Conservation (phyloP, 768 basidiomycete species). For the Trametes cinnabarina region DNA sequence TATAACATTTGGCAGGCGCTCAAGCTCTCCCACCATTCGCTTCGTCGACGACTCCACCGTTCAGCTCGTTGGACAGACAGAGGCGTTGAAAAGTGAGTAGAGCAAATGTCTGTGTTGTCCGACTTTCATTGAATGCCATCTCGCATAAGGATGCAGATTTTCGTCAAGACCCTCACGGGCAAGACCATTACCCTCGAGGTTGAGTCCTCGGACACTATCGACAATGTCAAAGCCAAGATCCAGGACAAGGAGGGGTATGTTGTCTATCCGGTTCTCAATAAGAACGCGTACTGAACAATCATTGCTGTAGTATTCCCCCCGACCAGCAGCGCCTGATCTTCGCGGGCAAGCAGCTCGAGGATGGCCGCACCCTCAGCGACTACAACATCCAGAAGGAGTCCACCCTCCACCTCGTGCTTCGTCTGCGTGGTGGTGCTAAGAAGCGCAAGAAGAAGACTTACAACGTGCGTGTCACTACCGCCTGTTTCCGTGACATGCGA, state of each 20-base stretch:
- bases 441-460: conserved; percentile 99
- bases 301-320: conserved; percentile 65
- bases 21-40: conserved; percentile 39
- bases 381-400: conserved; percentile 99
- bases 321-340: conserved; percentile 99
- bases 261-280: neutral
- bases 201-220: conserved; percentile 95
- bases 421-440: conserved; percentile 98
- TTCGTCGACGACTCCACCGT: conserved; percentile 94
- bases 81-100: conserved; percentile 51
- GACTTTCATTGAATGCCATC: conserved; percentile 52
- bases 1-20: conserved; percentile 12
- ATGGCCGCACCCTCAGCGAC: conserved; percentile 92
- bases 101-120: neutral
- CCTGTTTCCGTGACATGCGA: neutral
- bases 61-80: conserved; percentile 86
- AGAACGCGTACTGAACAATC: neutral
- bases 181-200: conserved; percentile 99
- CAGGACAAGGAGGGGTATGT: conserved; percentile 94
- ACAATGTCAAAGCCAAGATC: conserved; percentile 97
- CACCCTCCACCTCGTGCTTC: conserved; percentile 94
- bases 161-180: conserved; percentile 98
- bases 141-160: conserved; percentile 81
- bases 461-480: conserved; percentile 65
- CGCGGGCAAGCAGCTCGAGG: conserved; percentile 98